These are phyloP conservation scores for Tetrapyrgos nigripes DNA, from an alignment of 1,284 basidiomycete genomes.

Conservation along the genomic window DNA sequence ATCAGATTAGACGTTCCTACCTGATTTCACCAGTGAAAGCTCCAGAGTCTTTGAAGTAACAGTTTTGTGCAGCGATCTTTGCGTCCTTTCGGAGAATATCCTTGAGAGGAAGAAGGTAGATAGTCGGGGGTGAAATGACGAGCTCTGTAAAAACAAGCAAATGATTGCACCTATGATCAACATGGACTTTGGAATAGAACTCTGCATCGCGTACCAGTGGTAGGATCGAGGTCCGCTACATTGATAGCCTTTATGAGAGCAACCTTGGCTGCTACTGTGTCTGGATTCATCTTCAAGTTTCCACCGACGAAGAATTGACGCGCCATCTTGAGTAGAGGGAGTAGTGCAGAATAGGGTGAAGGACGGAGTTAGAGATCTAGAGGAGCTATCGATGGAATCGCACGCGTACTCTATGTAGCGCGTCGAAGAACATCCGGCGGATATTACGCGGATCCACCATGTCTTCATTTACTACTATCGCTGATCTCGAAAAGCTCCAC, in stretches of 20 bases:
- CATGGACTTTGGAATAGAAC: neutral
- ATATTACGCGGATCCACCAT: neutral
- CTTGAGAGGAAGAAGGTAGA: constrained; percentile 82
- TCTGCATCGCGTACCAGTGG: constrained; percentile 62
- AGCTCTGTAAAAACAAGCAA: constrained; percentile 66
- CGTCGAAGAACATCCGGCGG: too few species aligned
- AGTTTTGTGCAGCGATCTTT: constrained; percentile 92
- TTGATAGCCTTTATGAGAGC: constrained; percentile 76
- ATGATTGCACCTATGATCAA: neutral
- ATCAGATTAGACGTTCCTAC: constrained; percentile 41
- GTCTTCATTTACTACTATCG: constrained; percentile 14
- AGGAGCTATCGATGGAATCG: neutral
- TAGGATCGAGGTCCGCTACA: constrained; percentile 75
- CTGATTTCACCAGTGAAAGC: constrained; percentile 98
- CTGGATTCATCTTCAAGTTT: constrained; percentile 97
- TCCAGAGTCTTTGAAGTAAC: constrained; percentile 84
- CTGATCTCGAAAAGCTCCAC: constrained; percentile 22
- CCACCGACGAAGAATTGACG: constrained; percentile 92
- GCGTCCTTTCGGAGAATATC: constrained; percentile 65
- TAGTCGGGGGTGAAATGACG: constrained; percentile 88
- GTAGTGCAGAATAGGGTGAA: neutral
- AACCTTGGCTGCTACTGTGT: constrained; percentile 66
- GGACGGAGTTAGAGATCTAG: neutral
- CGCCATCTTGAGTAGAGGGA: constrained; percentile 49
- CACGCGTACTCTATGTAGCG: neutral